A percentile compares a stretch with the other conserved stretches of the same genome.
These are phyloP conservation scores for Pseudogymnoascus destructans DNA, from an alignment of 2,329 filamentous ascomycete species.

Conservation along the genomic window DNA sequence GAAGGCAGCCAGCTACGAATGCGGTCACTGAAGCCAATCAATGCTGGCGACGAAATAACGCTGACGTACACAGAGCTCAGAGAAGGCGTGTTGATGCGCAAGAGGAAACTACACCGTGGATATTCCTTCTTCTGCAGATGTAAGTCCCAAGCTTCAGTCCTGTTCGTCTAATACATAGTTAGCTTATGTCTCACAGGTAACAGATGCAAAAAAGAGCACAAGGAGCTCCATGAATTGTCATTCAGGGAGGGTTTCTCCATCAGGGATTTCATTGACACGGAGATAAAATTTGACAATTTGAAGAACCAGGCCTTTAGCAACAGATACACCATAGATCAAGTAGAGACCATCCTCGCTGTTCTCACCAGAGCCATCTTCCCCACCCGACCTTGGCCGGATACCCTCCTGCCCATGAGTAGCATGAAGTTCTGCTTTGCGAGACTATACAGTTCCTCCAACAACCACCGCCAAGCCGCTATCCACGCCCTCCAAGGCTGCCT, in stretches of 20 bases:
- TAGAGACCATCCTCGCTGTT: background rate
- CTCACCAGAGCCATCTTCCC: background rate
- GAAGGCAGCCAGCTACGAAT: constrained; percentile 25
- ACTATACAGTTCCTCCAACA: background rate
- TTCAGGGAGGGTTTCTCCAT: background rate
- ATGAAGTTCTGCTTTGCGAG: background rate
- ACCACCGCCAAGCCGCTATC: background rate
- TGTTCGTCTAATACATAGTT: background rate
- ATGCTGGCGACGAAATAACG: constrained; percentile 27
- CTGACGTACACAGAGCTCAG: constrained; percentile 24
- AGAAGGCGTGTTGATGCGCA: background rate
- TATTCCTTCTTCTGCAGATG: constrained; percentile 9
- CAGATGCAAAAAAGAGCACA: background rate
- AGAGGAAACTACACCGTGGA: background rate
- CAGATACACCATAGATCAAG: background rate
- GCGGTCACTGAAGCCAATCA: constrained; percentile 24
- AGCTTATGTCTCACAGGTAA: background rate
- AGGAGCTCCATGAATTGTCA: background rate
- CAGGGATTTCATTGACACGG: background rate
- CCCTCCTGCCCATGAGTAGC: background rate
- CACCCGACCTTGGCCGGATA: background rate
- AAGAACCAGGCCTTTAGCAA: background rate
- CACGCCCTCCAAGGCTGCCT: background rate
- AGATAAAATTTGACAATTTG: background rate
- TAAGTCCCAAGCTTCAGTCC: background rate